Evolutionary conservation across 495 filamentous ascomycete species (phyloP).

Genomic region (Tuber umbilicatum): DNA sequence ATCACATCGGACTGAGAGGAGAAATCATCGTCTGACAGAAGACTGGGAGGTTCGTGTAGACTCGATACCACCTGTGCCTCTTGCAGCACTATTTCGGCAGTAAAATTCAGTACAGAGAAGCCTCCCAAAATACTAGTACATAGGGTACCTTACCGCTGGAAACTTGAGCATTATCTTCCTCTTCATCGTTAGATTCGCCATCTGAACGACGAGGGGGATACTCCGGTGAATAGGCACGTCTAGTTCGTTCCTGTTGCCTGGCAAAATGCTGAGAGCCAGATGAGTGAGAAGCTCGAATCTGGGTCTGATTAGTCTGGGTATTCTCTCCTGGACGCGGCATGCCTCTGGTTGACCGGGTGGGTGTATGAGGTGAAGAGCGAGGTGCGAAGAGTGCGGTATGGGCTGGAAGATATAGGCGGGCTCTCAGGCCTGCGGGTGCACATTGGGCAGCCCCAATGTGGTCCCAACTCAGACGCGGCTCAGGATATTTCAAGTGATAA

Average conservation of each 20-base stretch:
- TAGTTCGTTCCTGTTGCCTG: neutral
- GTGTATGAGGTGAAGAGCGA: neutral
- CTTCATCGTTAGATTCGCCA: neutral
- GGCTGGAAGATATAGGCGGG: neutral
- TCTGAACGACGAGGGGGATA: neutral
- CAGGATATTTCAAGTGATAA: neutral
- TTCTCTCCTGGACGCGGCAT: neutral
- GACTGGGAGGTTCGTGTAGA: neutral
- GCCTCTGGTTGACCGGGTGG: neutral
- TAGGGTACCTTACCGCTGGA: too few relatives aligned
- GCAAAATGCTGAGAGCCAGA: neutral
- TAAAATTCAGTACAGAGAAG: neutral
- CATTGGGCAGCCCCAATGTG: neutral
- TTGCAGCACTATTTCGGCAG: neutral
- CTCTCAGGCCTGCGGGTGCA: neutral
- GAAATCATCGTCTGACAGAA: neutral
- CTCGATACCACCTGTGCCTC: neutral
- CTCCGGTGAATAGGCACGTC: neutral
- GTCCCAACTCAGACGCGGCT: neutral
- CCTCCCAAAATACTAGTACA: neutral
- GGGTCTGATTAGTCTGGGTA: neutral
- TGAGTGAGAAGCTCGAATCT: neutral
- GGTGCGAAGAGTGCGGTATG: neutral
- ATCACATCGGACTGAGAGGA: neutral
- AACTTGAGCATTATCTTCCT: too few relatives aligned